Evolutionary conservation across 2,329 filamentous ascomycete species (phyloP), one percentile per base, ranked within the genome.

Genomic region (Penicillium rolfsii): DNA sequence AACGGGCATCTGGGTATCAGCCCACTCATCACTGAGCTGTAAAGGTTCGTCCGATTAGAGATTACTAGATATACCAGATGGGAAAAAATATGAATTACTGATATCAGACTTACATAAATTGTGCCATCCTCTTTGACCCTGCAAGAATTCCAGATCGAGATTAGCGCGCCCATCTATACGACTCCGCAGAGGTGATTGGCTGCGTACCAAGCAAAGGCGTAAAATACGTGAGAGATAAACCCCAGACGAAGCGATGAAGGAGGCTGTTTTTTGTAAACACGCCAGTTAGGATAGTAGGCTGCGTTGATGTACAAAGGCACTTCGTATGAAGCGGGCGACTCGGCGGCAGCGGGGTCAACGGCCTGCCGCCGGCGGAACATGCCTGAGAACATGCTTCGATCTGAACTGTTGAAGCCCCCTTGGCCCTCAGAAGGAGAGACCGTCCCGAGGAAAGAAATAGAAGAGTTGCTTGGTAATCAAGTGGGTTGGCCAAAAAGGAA

Each of bases 261-360:
- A 16, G 89, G 89, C 69, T 91, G 86, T 64, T 88, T 85, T 59
- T 84, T 83, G 77, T 93, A 92, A 67, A 92, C 85, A 60, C 87
- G 83, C 79, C 86, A 87, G 76, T 91, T 94, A n/a, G 90, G 90
- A 75, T 91, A 95, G 78, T 94, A 95, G 19, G 92, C 89, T 24
- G 89, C 91, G 75, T 95, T 95, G 71, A 85, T 70, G 67, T 74
- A 79, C 52, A 78, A 70, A 11, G 77, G 74, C 24, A 79, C 73
- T 41, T 79, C 73, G 46, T 74, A 73, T 5, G 73, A 70, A 57
- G 50, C 66, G 56, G 58, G 55, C 57, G 62, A 50, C 35, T 56
- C 38, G 45, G 48, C 56, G 35, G 58, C 54, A 43, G 64, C 61
- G 65, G 67, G 61, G 55, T 54, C 61, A 54, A 59, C 60, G 50